A percentile compares a stretch with the other conserved stretches of the same genome.
Evolutionary conservation across 1,139 yeast species (phyloP).

Genomic region (Diutina sp.): DNA sequence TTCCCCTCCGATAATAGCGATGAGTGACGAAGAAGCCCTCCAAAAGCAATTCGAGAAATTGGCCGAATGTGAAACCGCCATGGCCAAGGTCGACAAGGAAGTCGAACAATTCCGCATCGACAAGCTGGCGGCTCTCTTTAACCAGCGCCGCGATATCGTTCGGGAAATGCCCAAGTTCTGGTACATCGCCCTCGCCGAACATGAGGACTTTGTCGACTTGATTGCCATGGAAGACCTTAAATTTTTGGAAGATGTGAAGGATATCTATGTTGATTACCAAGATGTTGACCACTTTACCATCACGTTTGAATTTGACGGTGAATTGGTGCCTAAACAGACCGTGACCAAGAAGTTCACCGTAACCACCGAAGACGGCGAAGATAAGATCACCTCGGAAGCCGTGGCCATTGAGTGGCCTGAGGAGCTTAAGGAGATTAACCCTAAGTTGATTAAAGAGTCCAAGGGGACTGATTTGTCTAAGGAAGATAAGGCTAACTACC

Average conservation of each 20-base stretch:
- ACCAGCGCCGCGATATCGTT: slow-evolving; percentile 32
- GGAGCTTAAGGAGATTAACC: slow-evolving; percentile 40
- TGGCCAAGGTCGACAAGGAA: not conserved
- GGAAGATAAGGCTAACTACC: slow-evolving; percentile 46
- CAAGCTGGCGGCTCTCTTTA: slow-evolving; percentile 37
- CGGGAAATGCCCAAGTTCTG: slow-evolving; percentile 51
- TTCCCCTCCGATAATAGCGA: not conserved
- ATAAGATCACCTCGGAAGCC: slow-evolving; percentile 35
- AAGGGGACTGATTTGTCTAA: slow-evolving; percentile 20
- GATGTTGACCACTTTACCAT: slow-evolving; percentile 31
- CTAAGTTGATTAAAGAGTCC: slow-evolving; percentile 27
- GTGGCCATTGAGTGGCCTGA: slow-evolving; percentile 49
- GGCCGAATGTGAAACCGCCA: not conserved
- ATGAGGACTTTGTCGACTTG: slow-evolving; percentile 64
- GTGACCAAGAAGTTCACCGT: slow-evolving; percentile 41
- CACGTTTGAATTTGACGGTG: slow-evolving; percentile 34
- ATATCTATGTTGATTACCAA: slow-evolving; percentile 41
- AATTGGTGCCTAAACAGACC: slow-evolving; percentile 34
- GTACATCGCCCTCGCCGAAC: slow-evolving; percentile 66
- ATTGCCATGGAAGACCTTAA: slow-evolving; percentile 56
- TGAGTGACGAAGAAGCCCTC: not conserved
- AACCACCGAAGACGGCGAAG: slow-evolving; percentile 35
- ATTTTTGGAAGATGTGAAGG: slow-evolving; percentile 46
- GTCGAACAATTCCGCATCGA: slow-evolving; percentile 28
- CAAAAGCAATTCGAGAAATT: not conserved